A percentile compares a stretch with the other conserved stretches of the same genome.
Conservation (phyloP, 305 asterid genomes). For the Solanum hybrid region DNA sequence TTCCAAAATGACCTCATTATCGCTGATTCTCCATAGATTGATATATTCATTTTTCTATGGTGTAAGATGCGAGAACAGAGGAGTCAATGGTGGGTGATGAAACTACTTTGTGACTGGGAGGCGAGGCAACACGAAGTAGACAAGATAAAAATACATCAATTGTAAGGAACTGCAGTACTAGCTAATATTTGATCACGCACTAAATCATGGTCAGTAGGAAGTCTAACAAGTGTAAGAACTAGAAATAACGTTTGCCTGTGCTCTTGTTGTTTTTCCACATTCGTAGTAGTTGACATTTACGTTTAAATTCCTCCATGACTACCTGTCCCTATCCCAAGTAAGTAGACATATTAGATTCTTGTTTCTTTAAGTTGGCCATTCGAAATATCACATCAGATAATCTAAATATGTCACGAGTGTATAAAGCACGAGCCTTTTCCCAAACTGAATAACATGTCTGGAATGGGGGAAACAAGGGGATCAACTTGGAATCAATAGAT, state of each 20-base stretch:
- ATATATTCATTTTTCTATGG: not conserved
- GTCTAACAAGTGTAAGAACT: not conserved
- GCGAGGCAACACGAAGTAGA: not conserved
- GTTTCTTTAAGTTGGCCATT: not conserved
- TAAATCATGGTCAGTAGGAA: not conserved
- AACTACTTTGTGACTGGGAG: not conserved
- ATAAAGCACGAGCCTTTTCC: not conserved
- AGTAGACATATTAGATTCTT: not conserved
- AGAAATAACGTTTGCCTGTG: not conserved
- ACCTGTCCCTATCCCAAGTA: not conserved
- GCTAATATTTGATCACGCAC: not conserved
- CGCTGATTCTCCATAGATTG: not conserved
- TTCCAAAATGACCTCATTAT: not conserved
- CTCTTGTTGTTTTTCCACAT: not conserved
- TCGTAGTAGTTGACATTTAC: not conserved
- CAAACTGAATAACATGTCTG: not conserved
- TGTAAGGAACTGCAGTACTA: not conserved
- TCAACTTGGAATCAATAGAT: not conserved
- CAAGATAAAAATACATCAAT: not conserved
- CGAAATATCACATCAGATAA: not conserved
- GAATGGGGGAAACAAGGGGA: not conserved
- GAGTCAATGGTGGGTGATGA: not conserved
- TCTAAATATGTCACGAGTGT: not conserved
- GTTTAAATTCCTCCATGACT: not conserved
- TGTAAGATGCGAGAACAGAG: not conserved